Base-by-base conservation (phyloP, 495 filamentous ascomycete species). In the Rhypophila decipiens region DNA sequence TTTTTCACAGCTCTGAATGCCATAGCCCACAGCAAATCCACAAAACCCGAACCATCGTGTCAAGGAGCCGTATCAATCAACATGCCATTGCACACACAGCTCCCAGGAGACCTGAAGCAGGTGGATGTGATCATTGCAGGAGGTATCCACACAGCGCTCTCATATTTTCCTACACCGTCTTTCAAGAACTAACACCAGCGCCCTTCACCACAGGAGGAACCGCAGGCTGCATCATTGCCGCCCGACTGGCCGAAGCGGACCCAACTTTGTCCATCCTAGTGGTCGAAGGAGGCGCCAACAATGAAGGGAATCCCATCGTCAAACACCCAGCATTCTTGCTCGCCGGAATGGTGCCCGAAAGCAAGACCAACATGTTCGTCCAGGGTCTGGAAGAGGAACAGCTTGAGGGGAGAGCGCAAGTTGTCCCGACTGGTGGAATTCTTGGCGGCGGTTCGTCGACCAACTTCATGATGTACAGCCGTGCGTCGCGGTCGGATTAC, bases 381-480 rank as follows among this genome's bases (percentile, higher is more conserved):
- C 40, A 65, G 41, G 20, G 53, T 2, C 50, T 44, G 11, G 61
- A 59, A 47, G 58, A 63, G 17, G 53, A 66, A 27, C 47, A 74
- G 4, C 63, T 82, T 18, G 69, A 58, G 43, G 69, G 64, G 21
- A 60, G 74, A 41, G 65, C 67, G 44, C 55, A 64, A 10, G 66
- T 77, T 15, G 71, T 85, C 8, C 69, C 74, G 0, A 63, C 63
- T 7, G 79, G 77, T 15, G 74, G 75, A 34, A 63, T 72, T 1
- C 66, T 85, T 0, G 80, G 81, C 38, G 81, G 80, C 21, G 79
- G 79, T 9, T 75, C 69, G 2, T 76, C 76, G 1, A 75, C 80
- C 22, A 85, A 84, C 55, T 75, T 78, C 44, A 76, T 81, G 72
- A 74, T 75, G 61, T 70, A 68, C 47, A 56, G 45, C 21, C 58